Percentiles rank a stretch among this genome's conserved stretches.
phyloP scores from a whole-genome alignment of 2,329 filamentous ascomycete species.

The Venturia effusa region DNA sequence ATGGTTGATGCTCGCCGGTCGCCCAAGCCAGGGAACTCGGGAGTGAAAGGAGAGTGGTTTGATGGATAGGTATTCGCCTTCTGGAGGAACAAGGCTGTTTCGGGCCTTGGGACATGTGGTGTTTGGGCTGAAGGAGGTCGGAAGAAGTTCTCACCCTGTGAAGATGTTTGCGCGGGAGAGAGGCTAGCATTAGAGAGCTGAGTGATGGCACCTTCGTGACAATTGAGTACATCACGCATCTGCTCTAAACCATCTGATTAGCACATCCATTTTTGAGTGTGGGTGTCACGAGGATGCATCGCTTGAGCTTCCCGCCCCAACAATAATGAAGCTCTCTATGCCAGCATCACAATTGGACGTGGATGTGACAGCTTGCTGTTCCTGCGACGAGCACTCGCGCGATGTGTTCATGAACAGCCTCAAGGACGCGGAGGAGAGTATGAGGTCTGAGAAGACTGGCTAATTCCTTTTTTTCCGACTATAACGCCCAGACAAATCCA shows the following conservation, averaged over 20 bases:
- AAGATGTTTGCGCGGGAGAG: not conserved
- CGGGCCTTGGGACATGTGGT: conserved; percentile 32
- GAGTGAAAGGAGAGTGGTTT: conserved; percentile 20
- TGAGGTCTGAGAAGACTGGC: too few relatives aligned
- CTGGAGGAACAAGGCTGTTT: conserved; percentile 36
- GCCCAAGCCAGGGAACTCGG: conserved; percentile 13
- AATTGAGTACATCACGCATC: conserved; percentile 32
- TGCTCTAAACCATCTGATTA: conserved; percentile 25
- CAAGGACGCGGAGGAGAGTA: too few relatives aligned
- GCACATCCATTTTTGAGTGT: not conserved
- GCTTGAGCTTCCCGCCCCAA: not conserved
- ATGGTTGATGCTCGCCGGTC: conserved; percentile 11
- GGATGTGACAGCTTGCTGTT: too few relatives aligned
- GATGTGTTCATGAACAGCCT: too few relatives aligned
- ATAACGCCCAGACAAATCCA: too few relatives aligned
- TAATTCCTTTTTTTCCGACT: too few relatives aligned
- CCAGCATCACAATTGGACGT: too few relatives aligned
- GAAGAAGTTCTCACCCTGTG: conserved; percentile 17
- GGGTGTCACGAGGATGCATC: not conserved
- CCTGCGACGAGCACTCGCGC: too few relatives aligned
- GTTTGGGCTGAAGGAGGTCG: conserved; percentile 26
- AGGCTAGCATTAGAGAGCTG: conserved; percentile 24
- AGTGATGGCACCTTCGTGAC: conserved; percentile 36
- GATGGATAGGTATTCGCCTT: conserved; percentile 28
- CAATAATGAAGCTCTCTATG: not conserved